Percentiles rank a stretch among this genome's conserved stretches.
Conservation (phyloP, 2,329 filamentous ascomycete species). For the Apiospora aurea region DNA sequence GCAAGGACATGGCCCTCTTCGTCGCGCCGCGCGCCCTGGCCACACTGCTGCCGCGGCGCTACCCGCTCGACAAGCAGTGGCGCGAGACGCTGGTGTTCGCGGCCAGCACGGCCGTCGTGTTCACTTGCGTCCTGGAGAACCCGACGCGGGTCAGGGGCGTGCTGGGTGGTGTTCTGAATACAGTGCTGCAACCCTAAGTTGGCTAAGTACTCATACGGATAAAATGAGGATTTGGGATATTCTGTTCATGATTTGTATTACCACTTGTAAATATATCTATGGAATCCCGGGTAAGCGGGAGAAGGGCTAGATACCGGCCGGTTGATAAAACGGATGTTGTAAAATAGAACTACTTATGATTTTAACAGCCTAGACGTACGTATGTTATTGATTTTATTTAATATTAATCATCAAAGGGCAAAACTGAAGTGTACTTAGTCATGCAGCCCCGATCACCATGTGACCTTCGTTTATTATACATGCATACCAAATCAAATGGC, state of each 20-base stretch:
- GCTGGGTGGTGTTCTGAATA: slow-evolving; percentile 65
- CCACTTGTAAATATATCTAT: background rate
- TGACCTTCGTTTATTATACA: background rate
- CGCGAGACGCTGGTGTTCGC: slow-evolving; percentile 72
- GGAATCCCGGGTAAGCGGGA: no score
- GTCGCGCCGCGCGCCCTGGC: slow-evolving; percentile 81
- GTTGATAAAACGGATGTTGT: background rate
- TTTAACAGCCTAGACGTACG: background rate
- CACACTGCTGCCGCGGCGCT: slow-evolving; percentile 75
- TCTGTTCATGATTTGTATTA: background rate
- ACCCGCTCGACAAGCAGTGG: slow-evolving; percentile 68
- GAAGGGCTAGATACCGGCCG: background rate
- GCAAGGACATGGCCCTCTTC: slow-evolving; percentile 81
- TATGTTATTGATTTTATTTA: background rate
- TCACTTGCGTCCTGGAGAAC: slow-evolving; percentile 71
- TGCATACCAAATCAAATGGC: background rate
- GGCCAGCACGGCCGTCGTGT: slow-evolving; percentile 71
- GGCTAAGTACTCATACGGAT: background rate
- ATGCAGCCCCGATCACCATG: background rate
- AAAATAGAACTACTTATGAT: background rate
- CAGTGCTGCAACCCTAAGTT: slow-evolving; percentile 50
- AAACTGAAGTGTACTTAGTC: background rate
- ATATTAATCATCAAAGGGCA: background rate
- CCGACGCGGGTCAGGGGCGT: slow-evolving; percentile 70
- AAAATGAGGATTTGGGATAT: background rate